These are phyloP conservation scores for Fusarium sp. DNA, from an alignment of 2,329 filamentous ascomycete species.

Conservation along the genomic window DNA sequence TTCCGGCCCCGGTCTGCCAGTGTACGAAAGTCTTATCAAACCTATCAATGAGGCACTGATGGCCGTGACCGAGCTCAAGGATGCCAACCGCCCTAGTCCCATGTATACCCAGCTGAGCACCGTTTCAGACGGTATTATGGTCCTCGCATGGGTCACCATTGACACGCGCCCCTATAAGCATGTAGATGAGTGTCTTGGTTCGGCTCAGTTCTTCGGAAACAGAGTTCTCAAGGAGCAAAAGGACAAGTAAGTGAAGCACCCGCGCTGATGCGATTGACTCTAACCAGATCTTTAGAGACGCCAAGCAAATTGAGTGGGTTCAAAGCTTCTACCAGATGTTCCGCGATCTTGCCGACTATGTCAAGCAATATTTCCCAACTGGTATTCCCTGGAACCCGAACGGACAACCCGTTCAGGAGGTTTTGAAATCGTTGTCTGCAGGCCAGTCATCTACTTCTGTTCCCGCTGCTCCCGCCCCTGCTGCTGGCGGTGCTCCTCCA, in stretches of 20 bases:
- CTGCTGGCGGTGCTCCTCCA: conserved; percentile 67
- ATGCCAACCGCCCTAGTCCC: conserved; percentile 80
- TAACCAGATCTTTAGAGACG: conserved; percentile 68
- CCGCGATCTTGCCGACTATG: conserved; percentile 83
- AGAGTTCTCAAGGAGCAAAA: conserved; percentile 92
- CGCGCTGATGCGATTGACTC: neutral
- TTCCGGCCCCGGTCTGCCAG: conserved; percentile 67
- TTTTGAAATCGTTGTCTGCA: conserved; percentile 66
- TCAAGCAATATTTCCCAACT: conserved; percentile 83
- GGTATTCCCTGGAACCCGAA: conserved; percentile 90
- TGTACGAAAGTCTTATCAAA: conserved; percentile 83
- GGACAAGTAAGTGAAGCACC: conserved; percentile 64
- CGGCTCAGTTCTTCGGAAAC: conserved; percentile 95
- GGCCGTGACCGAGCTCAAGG: conserved; percentile 83
- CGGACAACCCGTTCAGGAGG: conserved; percentile 79
- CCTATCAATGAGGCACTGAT: conserved; percentile 88
- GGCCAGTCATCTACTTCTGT: conserved; percentile 51
- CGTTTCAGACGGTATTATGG: conserved; percentile 89
- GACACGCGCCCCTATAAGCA: conserved; percentile 87
- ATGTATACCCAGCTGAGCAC: conserved; percentile 86
- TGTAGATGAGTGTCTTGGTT: conserved; percentile 83
- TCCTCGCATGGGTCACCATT: conserved; percentile 90
- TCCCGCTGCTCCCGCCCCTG: conserved; percentile 66
- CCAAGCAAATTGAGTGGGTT: conserved; percentile 87
- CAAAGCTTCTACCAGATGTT: conserved; percentile 94